Percentiles rank a stretch among this genome's conserved stretches.
These are phyloP conservation scores for Decorospora gaudefroyi DNA, from an alignment of 2,329 filamentous ascomycete species.

Conservation along the genomic window DNA sequence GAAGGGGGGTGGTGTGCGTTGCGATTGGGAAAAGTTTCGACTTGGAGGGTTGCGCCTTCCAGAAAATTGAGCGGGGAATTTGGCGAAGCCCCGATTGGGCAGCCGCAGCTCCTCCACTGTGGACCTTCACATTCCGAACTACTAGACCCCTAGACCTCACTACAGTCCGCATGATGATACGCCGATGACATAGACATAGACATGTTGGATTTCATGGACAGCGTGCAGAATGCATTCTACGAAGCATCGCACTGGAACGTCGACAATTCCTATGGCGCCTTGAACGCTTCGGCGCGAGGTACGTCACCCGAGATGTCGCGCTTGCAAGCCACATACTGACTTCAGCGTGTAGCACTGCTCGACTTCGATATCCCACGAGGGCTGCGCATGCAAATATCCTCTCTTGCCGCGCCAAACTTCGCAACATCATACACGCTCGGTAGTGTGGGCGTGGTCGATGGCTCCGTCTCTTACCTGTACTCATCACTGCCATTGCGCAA, in stretches of 20 bases:
- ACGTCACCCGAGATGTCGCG: conserved; percentile 33
- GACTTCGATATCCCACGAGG: conserved; percentile 87
- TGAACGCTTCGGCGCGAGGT: conserved; percentile 85
- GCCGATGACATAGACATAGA: conserved; percentile 38
- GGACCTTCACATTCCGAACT: conserved; percentile 7
- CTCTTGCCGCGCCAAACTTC: conserved; percentile 89
- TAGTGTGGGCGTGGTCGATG: conserved; percentile 87
- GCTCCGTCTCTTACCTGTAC: conserved; percentile 96
- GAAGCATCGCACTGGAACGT: conserved; percentile 84
- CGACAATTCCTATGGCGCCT: conserved; percentile 87
- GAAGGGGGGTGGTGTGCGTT: conserved; percentile 20
- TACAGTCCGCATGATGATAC: conserved; percentile 27
- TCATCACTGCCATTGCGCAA: conserved; percentile 77
- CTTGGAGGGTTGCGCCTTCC: conserved; percentile 20
- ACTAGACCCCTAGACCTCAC: conserved; percentile 7
- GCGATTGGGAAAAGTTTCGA: conserved; percentile 34
- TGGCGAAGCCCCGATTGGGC: conserved; percentile 40
- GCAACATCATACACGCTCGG: conserved; percentile 92
- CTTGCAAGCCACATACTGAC: conserved; percentile 12
- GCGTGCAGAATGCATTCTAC: conserved; percentile 89
- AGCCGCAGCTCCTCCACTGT: conserved; percentile 30
- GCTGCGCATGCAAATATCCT: conserved; percentile 83
- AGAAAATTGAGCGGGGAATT: conserved; percentile 40
- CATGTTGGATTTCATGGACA: conserved; percentile 98
- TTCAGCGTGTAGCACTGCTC: conserved; percentile 67